Evolutionary conservation across 805 yeast species (phyloP), one percentile per base, ranked within the genome.

Genomic region (Candida ascalaphidarum): DNA sequence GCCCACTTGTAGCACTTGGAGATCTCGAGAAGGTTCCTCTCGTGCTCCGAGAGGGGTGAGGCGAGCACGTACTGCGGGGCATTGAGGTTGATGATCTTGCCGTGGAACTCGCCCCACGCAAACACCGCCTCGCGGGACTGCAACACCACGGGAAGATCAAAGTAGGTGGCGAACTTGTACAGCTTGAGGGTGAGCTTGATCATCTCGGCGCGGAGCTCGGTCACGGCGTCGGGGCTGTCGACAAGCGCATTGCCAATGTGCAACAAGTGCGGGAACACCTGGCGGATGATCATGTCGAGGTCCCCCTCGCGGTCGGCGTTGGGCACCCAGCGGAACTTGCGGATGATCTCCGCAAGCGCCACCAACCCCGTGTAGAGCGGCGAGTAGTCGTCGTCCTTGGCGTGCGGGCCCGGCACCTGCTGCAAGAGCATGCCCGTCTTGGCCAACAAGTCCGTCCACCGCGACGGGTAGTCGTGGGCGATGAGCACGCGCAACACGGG

Each of bases 51-150:
- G 11, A 39, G 20, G 4, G 30, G 12, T 6, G 51, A 32, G 23
- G 39, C 50, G 16, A 65, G 34, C 2, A 74, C 72, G 23, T 67
- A 65, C 1, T 47, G 35, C 2, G 94, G 92, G 13, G 77, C 56
- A 7, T 59, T 61, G 57, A 74, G 66, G 37, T 69, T 69, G 28
- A 84, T 73, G 4, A 82, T 69, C 7, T 67, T 62, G 23, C 83
- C 77, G 41, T 85, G 89, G 37, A 92, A 70, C 29, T 74, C 71
- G 3, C 83, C 79, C 94, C 96, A 88, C 12, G 71, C 40, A 61
- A 22, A 66, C 50, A 45, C 77, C 50, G 31, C 58, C 37, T 34
- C 77, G 71, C 32, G 61, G 43, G 25, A 61, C 55, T 61, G 84
- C 77, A 47, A 46, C 13, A 72, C 68, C 2, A 55, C 62, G 2